Base-by-base conservation (phyloP, 306 rosid genomes). In the Glycyrrhiza uralensis region DNA sequence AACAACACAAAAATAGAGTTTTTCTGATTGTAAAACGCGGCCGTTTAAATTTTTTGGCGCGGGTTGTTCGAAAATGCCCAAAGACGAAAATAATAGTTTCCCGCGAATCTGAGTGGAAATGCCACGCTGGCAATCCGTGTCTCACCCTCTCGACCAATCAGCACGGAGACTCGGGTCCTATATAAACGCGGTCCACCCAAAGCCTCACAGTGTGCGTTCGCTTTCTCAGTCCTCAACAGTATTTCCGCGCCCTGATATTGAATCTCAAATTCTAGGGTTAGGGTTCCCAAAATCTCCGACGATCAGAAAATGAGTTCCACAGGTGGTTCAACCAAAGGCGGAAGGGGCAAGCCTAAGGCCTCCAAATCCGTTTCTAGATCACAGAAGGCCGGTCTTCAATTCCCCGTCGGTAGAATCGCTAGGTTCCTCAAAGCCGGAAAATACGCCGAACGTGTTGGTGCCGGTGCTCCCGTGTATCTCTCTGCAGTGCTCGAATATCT, bases 361-460 rank as follows among this genome's bases (percentile, higher is more conserved):
- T 55, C 96, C 3, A 94, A 94, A 49, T 91, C 97, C 0, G 97
- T 94, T 6, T 87, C 99, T 0, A 77, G 89, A 76, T 94, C 99
- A 0, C 79, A 72, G 3, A 94, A 94, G 61, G 99, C 97, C 0
- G 99, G 99, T 6, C 96, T 89, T 11, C 98, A 89, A 56, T 92
- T 92, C 3, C 98, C 98, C 2, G 98, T 92, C 0, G 98, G 98
- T 3, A 80, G 98, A 64, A 92, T 92, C 55, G 94, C 98, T 0
- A 80, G 98, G 22, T 92, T 89, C 45, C 84, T 92, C 1, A 92
- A 92, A 70, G 86, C 94, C 0, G 98, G 98, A 1, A 89, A 92
- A 71, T 92, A 92, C 22, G 98, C 98, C 3, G 96, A 92, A 33
- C 94, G 98, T 33, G 98, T 92, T 1, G 98, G 98, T 26, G 98